These are phyloP conservation scores for Populus trichocarpa DNA, from an alignment of 441 rosid genomes.

Conservation along the genomic window DNA sequence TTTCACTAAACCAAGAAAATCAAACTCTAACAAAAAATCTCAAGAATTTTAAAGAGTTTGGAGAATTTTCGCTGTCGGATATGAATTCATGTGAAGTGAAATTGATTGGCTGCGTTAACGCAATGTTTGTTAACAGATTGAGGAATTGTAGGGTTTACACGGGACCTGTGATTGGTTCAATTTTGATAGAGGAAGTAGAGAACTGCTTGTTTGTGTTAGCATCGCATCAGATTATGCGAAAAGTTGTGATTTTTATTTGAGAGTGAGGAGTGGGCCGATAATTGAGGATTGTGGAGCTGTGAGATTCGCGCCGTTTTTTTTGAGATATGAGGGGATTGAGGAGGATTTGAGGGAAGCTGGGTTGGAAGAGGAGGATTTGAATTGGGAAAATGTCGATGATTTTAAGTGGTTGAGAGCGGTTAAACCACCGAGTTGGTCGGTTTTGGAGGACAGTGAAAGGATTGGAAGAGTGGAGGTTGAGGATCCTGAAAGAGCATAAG, in stretches of 20 bases:
- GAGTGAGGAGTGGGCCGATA: slow-evolving; percentile 84
- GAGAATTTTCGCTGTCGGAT: slow-evolving; percentile 68
- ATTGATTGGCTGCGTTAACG: slow-evolving; percentile 44
- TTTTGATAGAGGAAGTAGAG: slow-evolving; percentile 76
- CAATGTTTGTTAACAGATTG: slow-evolving; percentile 54
- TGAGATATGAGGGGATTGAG: slow-evolving; percentile 60
- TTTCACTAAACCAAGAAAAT: slow-evolving; percentile 30
- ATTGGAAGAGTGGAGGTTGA: slow-evolving; percentile 32
- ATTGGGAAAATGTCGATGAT: slow-evolving; percentile 87
- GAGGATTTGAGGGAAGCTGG: slow-evolving; percentile 56
- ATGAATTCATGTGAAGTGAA: slow-evolving; percentile 67
- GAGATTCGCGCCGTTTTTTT: slow-evolving; percentile 71
- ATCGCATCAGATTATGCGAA: slow-evolving; percentile 78
- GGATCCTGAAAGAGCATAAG: background rate
- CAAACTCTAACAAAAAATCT: slow-evolving; percentile 38
- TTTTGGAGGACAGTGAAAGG: slow-evolving; percentile 60
- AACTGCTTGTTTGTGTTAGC: slow-evolving; percentile 63
- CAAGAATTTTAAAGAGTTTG: slow-evolving; percentile 35
- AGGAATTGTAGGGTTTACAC: slow-evolving; percentile 49
- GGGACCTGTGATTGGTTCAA: slow-evolving; percentile 76
- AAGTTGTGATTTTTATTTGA: slow-evolving; percentile 64
- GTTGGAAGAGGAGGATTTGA: slow-evolving; percentile 59
- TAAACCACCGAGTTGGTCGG: slow-evolving; percentile 80
- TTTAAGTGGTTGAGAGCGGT: slow-evolving; percentile 84
- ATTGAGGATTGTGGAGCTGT: slow-evolving; percentile 64